Base-by-base conservation (phyloP, 1,139 yeast genomes). In the Saccharomyces hybrid region DNA sequence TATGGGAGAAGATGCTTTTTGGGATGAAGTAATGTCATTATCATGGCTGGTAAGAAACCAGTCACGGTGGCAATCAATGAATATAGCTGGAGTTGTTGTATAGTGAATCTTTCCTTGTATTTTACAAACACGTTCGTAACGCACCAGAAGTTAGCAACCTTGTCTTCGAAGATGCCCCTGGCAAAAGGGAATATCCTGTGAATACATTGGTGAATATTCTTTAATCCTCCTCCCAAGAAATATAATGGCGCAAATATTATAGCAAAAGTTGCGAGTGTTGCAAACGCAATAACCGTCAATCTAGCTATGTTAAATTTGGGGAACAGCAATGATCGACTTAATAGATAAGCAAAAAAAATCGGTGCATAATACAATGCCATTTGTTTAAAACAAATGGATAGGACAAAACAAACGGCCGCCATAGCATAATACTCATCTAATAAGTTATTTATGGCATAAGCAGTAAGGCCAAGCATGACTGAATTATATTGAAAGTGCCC, bases 111-210 rank as follows among this genome's bases (percentile, higher is more conserved):
- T 2, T 72, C 66, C 60, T 81, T 83, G 64, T 89, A 85, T 68
- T 93, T 93, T 66, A 91, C 69, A 11, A 89, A 61, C 0, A 87
- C 76, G 69, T 93, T 93, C 1, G 90, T 75, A 8, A 95, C 85
- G 70, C 99, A 91, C 99, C 99, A 93, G 64, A 93, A 85, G 67
- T 91, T 93, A 51, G 97, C 97, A 13, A 95, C 99, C 70, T 93
- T 93, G 68, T 93, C 99, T 70, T 93, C 99, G 77, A 95, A 93
- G n/a, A 95, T 77, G 0, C 99, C 99, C 66, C 99, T 78, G 50
- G 82, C 81, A 65, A 93, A 91, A 1, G 99, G 99, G 70, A 93
- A 93, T 31, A 93, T 85, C 60, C 99, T 79, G 50, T 76, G 70
- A 19, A 88, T 60, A 0, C 73, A 62, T 69, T 77, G 76, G 63